Percentiles rank a stretch among this genome's conserved stretches.
Conservation (phyloP, 192 early-diverging fungal genomes). For the Oehlia diaphana region DNA sequence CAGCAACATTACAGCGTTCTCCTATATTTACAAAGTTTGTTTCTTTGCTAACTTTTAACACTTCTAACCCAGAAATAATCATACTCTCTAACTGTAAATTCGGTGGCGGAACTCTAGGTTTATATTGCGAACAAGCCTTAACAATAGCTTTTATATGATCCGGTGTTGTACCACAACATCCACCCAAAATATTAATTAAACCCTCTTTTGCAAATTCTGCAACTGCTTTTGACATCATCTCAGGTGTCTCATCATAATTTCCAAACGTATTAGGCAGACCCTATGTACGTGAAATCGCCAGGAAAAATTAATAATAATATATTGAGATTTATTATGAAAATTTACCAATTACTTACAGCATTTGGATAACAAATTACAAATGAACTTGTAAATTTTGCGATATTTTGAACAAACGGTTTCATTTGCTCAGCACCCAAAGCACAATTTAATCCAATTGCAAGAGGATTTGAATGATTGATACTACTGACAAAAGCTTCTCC, state of each 20-base stretch:
- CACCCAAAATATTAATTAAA: conserved; percentile 94
- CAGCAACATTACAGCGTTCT: conserved; percentile 96
- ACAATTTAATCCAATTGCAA: conserved; percentile 92
- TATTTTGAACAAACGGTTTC: conserved; percentile 92
- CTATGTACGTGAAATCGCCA: conserved; percentile 28
- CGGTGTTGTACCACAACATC: conserved; percentile 97
- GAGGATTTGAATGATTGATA: conserved; percentile 72
- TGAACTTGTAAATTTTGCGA: conserved; percentile 77
- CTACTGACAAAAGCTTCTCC: conserved; percentile 94
- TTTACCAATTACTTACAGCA: conserved; percentile 53
- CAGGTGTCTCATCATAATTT: conserved; percentile 91
- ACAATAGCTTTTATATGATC: conserved; percentile 85
- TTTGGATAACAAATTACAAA: conserved; percentile 96
- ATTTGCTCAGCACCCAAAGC: conserved; percentile 90
- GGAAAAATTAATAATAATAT: conserved; percentile 11
- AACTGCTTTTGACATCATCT: conserved; percentile 82
- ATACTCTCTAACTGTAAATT: conserved; percentile 70
- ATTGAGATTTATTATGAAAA: not conserved
- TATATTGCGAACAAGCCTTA: conserved; percentile 71
- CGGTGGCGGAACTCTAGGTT: conserved; percentile 76
- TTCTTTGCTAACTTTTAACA: conserved; percentile 74
- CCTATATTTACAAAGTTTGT: conserved; percentile 95
- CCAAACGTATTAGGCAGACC: conserved; percentile 97
- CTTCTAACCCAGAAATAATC: conserved; percentile 85
- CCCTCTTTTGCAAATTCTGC: conserved; percentile 87